Base-by-base conservation (phyloP, 1,284 basidiomycete genomes). In the Gymnopus androsaceus region DNA sequence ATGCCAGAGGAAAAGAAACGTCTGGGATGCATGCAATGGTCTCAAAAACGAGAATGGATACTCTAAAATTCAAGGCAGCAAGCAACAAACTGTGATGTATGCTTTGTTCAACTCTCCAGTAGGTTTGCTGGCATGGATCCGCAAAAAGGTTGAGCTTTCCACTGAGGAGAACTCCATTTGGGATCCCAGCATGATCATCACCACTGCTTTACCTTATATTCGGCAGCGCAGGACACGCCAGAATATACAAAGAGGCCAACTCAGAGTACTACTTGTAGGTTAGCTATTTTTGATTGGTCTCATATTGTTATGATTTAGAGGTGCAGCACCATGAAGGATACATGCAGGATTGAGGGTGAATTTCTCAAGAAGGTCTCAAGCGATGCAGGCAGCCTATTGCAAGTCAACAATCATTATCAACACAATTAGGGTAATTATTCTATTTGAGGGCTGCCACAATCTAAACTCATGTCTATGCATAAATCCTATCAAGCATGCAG, bases 341-440 rank as follows among this genome's bases (percentile, higher is more conserved):
- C 84, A 86, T 62, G 75, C 66, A 1, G 69, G 71, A 30, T 73
- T 75, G 12, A 67, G 77, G 61, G 74, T 81, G 64, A 59, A 76
- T 65, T 27, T 53, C 15, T 42, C 14, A 15, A 19, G 6, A 19
- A 34, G 8, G 27, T 15, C 44, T 3, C 12, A 37, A 23, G 31
- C 33, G 4, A 3, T 31, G 6, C n/a, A 11, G 37, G 25, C 15
- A n/a, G n/a, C n/a, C n/a, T n/a, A 7, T 31, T 49, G 41, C 19
- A 25, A 31, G 9, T 30, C 25, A 8, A 44, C 9, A 5, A 1
- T n/a, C 25, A 15, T 27, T 6, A 9, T 27, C 48, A 50, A 52
- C 55, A 51, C 9, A 30, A 28, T 8, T 36, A n/a, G 53, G 53
- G 57, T 52, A 49, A 27, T 42, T 27, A 23, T 28, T n/a, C 42